Evolutionary conservation across 2,329 filamentous ascomycete genomes (phyloP), one percentile per base, ranked within the genome.

Genomic region (Xylaria arbuscula): DNA sequence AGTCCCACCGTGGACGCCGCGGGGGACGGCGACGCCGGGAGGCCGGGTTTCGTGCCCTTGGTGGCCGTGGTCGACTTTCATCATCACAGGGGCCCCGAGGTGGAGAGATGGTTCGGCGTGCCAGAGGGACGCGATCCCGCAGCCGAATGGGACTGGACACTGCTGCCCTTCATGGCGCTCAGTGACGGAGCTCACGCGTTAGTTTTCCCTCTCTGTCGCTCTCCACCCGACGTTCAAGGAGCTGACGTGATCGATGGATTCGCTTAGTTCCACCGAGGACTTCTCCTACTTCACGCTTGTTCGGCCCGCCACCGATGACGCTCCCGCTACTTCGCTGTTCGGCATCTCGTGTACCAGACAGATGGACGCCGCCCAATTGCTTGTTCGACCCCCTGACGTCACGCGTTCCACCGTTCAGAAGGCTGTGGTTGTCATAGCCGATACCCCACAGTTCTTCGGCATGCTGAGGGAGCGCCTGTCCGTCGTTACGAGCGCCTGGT

Each of bases 351-450:
- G 96, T 80, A 97, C 95, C 17, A 88, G 95, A 68, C 96, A 98
- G 82, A 87, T 99, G 76, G 93, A 97, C 77, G 88, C 94, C 17
- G 89, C 89, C 15, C 85, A 90, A 75, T 85, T 99, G 70, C 87
- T 93, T 72, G 89, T 93, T 77, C 89, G 93, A 34, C 92, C 94
- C 0, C 85, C 92, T 59, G 95, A 98, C 66, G 96, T 99, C 60
- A 99, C 96, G n/a, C 88, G 96, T 70, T 97, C 93, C 68, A 98
- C 96, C 1, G 96, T 99, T 50, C 96, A 99, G 80, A 99, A 99
- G 83, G 96, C 95, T 15, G 94, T 99, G 3, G 95, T 99, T 54
- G 94, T 97, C 64, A 93, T 99, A 74, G 94, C 93, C 63, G 93
- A 98, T 80, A 93, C 89, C 71, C 96, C 96, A 9, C 92, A 96